phyloP scores from a whole-genome alignment of 306 rosid genomes.

The Cicer cuneatum region DNA sequence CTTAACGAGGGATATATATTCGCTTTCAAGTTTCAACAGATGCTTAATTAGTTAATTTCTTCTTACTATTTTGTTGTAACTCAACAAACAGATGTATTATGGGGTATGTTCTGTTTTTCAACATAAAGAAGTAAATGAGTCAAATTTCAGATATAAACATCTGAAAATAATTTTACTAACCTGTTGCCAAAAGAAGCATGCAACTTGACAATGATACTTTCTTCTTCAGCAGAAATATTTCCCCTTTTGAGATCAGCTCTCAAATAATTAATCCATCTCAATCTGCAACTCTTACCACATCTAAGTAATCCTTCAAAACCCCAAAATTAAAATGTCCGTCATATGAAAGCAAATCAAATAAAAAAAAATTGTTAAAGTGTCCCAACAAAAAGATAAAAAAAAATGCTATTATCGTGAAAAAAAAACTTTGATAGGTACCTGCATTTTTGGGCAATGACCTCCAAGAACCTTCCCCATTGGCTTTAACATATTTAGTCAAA shows the following conservation, averaged over 20 bases:
- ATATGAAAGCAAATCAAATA: not conserved
- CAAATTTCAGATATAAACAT: not conserved
- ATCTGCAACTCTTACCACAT: slow-evolving; percentile 87
- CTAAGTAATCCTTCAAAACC: slow-evolving; percentile 65
- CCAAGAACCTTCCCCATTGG: slow-evolving; percentile 92
- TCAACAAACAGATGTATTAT: no score
- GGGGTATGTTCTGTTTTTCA: no score
- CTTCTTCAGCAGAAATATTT: slow-evolving; percentile 70
- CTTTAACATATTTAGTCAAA: slow-evolving; percentile 59
- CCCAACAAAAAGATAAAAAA: not conserved
- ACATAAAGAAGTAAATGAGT: no score
- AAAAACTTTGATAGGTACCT: slow-evolving; percentile 46
- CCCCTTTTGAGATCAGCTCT: slow-evolving; percentile 77
- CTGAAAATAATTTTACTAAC: slow-evolving; percentile 36
- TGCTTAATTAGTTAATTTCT: no score
- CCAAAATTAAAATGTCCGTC: not conserved
- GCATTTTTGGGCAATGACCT: slow-evolving; percentile 85
- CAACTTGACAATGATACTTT: slow-evolving; percentile 58
- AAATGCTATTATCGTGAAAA: not conserved
- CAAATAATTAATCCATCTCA: slow-evolving; percentile 86
- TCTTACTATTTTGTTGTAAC: no score
- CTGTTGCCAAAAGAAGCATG: slow-evolving; percentile 79
- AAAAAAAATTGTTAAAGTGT: not conserved
- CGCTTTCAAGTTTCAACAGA: no score
- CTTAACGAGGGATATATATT: no score